Conservation (phyloP, 2,329 filamentous ascomycete species). For the Colletotrichum filicis region DNA sequence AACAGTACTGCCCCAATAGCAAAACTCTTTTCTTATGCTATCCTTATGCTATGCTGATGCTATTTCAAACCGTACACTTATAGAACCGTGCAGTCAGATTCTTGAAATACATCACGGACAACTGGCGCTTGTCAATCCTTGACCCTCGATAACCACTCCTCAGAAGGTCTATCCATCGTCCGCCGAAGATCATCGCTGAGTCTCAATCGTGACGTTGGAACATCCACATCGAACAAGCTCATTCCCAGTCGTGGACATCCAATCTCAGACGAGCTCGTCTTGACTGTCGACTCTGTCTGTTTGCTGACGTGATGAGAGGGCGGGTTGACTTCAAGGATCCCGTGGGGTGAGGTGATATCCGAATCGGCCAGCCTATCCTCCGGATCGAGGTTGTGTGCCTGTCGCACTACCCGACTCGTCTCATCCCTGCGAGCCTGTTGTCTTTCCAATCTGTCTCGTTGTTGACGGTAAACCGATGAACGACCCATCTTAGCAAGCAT, state of each 20-base stretch:
- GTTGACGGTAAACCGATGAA: neutral
- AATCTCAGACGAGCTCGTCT: neutral
- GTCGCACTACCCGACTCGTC: neutral
- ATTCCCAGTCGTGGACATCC: neutral
- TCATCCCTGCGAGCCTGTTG: slow-evolving; percentile 6
- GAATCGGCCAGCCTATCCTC: neutral
- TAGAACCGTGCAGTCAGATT: too few relatives aligned
- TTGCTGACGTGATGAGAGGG: neutral
- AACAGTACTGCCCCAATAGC: too few relatives aligned
- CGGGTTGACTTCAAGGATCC: neutral
- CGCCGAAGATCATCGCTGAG: neutral
- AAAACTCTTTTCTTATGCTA: too few relatives aligned
- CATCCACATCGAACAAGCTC: neutral
- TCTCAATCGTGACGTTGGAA: neutral
- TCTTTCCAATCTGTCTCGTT: neutral
- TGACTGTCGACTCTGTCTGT: neutral
- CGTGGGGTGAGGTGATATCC: neutral
- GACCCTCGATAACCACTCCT: neutral
- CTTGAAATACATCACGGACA: too few relatives aligned
- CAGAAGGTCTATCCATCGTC: neutral
- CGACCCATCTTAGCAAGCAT: neutral
- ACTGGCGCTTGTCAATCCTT: neutral
- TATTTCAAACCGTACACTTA: too few relatives aligned
- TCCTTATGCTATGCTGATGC: too few relatives aligned
- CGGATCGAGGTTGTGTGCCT: slow-evolving; percentile 6